Evolutionary conservation across 257 asterid species (phyloP), one percentile per base, ranked within the genome.

Genomic region (Nicotiana otophora): DNA sequence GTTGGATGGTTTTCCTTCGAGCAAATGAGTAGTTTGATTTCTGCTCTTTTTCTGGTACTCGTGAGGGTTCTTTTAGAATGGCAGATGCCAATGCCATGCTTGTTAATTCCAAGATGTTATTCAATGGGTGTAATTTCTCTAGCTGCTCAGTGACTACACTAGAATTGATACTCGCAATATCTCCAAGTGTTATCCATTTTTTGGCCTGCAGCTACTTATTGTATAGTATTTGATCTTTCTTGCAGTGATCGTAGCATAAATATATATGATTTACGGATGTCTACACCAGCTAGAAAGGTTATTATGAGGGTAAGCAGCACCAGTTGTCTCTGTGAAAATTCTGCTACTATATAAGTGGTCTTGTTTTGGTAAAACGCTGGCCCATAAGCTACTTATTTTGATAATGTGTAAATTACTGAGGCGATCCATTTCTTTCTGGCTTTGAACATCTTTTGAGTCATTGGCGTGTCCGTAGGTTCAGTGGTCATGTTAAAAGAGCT

Each of bases 221-320:
- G 51, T 61, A 42, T 79, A 28, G 30, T 57, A 60, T 55, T 62
- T 55, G n/a, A 54, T 81, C 61, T 54, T 33, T 81, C 64, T 76
- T 84, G 88, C 94, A 96, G 99, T 90, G 98, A 96, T 82, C 91
- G 98, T 68, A 96, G 98, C 93, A 96, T 96, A 82, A 83, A 92
- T 33, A 89, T 96, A 87, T 96, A 90, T 84, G 99, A 96, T 84
- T 87, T 96, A 75, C 91, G 98, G 63, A 36, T 79, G 81, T 88
- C 98, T 69, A 90, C 98, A 30, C 97, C 99, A 15, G 92, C 92
- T 31, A 93, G 94, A 86, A 93, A 92, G 94, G 77, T 96, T 82
- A 87, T 93, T 77, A 94, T 93, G 99, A 84, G 90, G 94, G 99
- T 93, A 85, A 83, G 31, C 60, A 9, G 48, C 68, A 14, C 34